Percentiles rank a stretch among this genome's conserved stretches.
These are phyloP conservation scores for Chrysoporthe cubensis DNA, from an alignment of 2,329 filamentous ascomycete species.

Conservation along the genomic window DNA sequence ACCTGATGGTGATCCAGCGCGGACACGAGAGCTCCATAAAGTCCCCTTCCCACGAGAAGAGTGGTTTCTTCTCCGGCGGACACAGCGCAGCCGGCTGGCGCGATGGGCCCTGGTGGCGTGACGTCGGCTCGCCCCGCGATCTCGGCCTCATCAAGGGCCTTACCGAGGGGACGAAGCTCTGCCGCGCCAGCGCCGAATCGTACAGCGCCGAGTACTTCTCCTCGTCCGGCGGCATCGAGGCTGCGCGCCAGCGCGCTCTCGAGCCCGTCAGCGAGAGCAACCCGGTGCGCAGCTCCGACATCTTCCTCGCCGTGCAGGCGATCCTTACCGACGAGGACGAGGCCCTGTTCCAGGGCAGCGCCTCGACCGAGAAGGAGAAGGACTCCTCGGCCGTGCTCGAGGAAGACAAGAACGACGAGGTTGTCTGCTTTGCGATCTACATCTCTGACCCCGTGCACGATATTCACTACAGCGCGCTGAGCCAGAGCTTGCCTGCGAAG, in stretches of 20 bases:
- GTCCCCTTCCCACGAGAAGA: slow-evolving; percentile 43
- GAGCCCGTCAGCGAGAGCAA: slow-evolving; percentile 82
- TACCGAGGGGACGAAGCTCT: slow-evolving; percentile 87
- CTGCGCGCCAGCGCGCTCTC: slow-evolving; percentile 77
- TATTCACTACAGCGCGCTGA: slow-evolving; percentile 82
- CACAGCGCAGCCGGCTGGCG: slow-evolving; percentile 74
- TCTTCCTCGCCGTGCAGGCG: slow-evolving; percentile 95
- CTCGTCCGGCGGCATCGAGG: slow-evolving; percentile 75
- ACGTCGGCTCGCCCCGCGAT: slow-evolving; percentile 69
- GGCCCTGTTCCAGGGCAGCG: slow-evolving; percentile 68
- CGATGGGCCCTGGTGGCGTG: slow-evolving; percentile 96
- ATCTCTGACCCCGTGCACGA: slow-evolving; percentile 88
- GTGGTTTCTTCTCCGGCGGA: slow-evolving; percentile 52
- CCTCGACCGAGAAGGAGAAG: slow-evolving; percentile 58
- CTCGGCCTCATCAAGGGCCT: slow-evolving; percentile 80
- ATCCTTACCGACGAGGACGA: slow-evolving; percentile 68
- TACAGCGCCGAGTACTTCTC: slow-evolving; percentile 87
- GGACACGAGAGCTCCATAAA: slow-evolving; percentile 80
- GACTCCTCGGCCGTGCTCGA: slow-evolving; percentile 56
- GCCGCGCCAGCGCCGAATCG: slow-evolving; percentile 83
- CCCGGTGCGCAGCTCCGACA: slow-evolving; percentile 88
- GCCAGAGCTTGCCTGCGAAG: slow-evolving; percentile 79
- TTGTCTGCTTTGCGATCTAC: slow-evolving; percentile 76
- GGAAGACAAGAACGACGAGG: slow-evolving; percentile 59
- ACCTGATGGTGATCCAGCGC: slow-evolving; percentile 90